Base-by-base conservation (phyloP, 192 early-diverging fungal genomes). In the Pilaira anomala region DNA sequence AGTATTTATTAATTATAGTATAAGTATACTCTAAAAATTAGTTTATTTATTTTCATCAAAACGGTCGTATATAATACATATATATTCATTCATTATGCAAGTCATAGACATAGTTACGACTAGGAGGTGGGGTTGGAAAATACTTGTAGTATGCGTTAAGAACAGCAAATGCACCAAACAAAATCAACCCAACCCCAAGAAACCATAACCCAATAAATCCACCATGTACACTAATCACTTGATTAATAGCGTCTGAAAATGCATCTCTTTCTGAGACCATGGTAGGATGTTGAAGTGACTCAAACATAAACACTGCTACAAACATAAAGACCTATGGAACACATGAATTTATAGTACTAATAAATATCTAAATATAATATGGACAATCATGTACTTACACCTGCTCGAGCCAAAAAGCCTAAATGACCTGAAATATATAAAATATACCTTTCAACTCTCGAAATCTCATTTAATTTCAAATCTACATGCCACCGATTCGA, bases 271-370 rank as follows among this genome's bases (percentile, higher is more conserved):
- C 39, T 16, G 53, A 26, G 28, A 40, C 60, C 16, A 65, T 57
- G 7, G 49, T 40, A 28, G 19, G 36, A 25, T 14, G 51, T 24
- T 3, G 11, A 22, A 72, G 9, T 39, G 61, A 62, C 14, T 63
- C 61, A 54, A 77, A 73, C 68, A 78, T 65, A 36, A 76, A 66
- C 0, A 76, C 69, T 1, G 66, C 64, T 9, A 80, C 79, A 67
- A 76, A 80, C 48, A 80, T 55, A 56, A 80, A 80, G 5, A 80
- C 63, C 63, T 65, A n/a, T n/a, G n/a, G n/a, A n/a, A n/a, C n/a
- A n/a, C n/a, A n/a, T n/a, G n/a, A n/a, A n/a, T n/a, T n/a, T n/a
- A n/a, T n/a, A n/a, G n/a, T n/a, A n/a, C n/a, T n/a, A n/a, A n/a
- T n/a, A n/a, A n/a, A n/a, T n/a, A n/a, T n/a, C n/a, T n/a, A n/a